Evolutionary conservation across 441 rosid genomes (phyloP).

Genomic region (Eugenia klotzschiana): DNA sequence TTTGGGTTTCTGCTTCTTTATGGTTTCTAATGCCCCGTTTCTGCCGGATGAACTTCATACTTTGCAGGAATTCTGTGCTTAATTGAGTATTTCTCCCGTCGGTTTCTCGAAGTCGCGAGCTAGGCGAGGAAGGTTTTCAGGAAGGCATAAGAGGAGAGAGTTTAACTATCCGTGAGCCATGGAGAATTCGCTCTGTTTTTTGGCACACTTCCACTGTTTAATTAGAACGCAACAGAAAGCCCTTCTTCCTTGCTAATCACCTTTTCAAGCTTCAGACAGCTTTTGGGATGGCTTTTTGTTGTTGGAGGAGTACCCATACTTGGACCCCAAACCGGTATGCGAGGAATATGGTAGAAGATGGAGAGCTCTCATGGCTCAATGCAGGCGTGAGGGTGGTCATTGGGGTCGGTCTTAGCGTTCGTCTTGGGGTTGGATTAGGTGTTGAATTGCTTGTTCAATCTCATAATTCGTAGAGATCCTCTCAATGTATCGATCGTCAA

Average conservation of each 20-base stretch:
- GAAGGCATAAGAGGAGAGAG: too few relatives aligned
- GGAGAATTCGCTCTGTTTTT: not conserved
- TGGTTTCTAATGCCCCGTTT: too few relatives aligned
- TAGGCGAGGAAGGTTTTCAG: too few relatives aligned
- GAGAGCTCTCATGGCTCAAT: conserved; percentile 54
- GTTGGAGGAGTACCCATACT: not conserved
- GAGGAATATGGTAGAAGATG: conserved; percentile 26
- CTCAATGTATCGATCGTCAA: not conserved
- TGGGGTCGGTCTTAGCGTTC: conserved; percentile 26
- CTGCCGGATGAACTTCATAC: too few relatives aligned
- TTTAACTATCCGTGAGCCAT: too few relatives aligned
- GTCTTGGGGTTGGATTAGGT: too few relatives aligned
- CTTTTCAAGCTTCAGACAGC: not conserved
- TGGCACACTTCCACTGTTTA: not conserved
- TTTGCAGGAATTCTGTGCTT: too few relatives aligned
- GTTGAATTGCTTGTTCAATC: conserved; percentile 13
- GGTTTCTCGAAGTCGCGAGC: too few relatives aligned
- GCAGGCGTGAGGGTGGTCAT: conserved; percentile 62
- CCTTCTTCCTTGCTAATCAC: not conserved
- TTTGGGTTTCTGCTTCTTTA: too few relatives aligned
- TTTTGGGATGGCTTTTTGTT: not conserved
- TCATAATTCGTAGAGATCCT: not conserved
- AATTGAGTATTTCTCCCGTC: too few relatives aligned
- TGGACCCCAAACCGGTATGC: not conserved
- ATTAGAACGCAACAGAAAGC: not conserved